phyloP scores from a whole-genome alignment of 108 stramenopile genomes.

The Cyclotella kingstonii region DNA sequence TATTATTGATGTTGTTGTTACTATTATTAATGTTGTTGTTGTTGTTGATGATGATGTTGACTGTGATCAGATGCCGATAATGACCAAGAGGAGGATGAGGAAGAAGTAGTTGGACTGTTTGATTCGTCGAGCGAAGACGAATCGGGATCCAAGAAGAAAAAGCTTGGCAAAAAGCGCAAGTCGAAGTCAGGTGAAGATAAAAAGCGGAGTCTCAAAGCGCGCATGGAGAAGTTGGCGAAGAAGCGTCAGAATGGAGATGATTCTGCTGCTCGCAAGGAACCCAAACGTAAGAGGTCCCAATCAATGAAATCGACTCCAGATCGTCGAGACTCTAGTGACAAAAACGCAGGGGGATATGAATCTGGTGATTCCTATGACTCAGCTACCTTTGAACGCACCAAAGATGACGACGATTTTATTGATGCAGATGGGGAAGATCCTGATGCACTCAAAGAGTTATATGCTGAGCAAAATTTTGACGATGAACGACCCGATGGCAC shows the following conservation, averaged over 20 bases:
- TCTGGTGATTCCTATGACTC: slow-evolving; percentile 74
- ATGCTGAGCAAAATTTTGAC: slow-evolving; percentile 88
- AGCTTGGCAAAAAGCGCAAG: slow-evolving; percentile 35
- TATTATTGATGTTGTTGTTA: no score
- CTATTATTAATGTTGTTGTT: no score
- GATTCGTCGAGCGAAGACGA: slow-evolving; percentile 70
- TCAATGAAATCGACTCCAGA: neutral
- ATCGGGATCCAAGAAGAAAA: slow-evolving; percentile 29
- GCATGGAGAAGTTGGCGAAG: slow-evolving; percentile 77
- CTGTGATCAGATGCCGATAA: slow-evolving; percentile 28
- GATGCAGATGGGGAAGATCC: slow-evolving; percentile 89
- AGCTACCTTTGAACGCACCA: slow-evolving; percentile 63
- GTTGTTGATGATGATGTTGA: no score
- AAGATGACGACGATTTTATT: slow-evolving; percentile 89
- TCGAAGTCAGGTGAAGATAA: slow-evolving; percentile 32
- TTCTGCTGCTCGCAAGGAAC: slow-evolving; percentile 1
- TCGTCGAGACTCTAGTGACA: slow-evolving; percentile 14
- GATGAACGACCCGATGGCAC: slow-evolving; percentile 72
- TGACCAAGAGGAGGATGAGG: slow-evolving; percentile 32
- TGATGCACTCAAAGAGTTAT: slow-evolving; percentile 80
- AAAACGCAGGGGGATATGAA: slow-evolving; percentile 52
- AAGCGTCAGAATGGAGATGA: slow-evolving; percentile 27
- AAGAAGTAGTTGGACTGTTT: slow-evolving; percentile 50
- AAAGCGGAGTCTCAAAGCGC: slow-evolving; percentile 50
- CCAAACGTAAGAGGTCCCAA: slow-evolving; percentile 35